Evolutionary conservation across 1,284 basidiomycete species (phyloP), one percentile per base, ranked within the genome.

Genomic region (Apiotrichum siamense): DNA sequence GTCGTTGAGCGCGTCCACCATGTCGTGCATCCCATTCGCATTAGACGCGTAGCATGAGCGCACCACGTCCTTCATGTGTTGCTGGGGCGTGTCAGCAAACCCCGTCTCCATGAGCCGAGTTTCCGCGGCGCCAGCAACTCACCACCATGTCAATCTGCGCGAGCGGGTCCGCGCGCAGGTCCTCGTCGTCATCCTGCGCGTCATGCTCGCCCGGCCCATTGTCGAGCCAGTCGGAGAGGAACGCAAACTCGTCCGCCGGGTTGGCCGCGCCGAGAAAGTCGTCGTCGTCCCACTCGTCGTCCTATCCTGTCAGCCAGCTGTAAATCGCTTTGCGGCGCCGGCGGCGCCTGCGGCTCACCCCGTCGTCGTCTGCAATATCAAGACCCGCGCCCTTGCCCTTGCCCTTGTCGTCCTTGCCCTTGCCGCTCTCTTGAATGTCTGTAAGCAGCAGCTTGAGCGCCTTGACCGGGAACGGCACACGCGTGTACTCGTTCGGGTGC

Each of bases 211-310:
- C 77, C 47, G 85, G 83, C 54, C 87, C 86, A 51, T 82, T 81
- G 60, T 87, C 84, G 36, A 72, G 55, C 67, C 69, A 72, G 38
- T 66, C 70, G 26, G 75, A 77, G 13, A 78, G 58, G 58, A 73
- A 77, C 9, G 67, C 74, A 54, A 79, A 76, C 57, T 79, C 77
- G 41, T 62, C 69, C 6, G 52, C 61, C 18, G 71, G 70, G 11
- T 62, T 63, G 10, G 54, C 60, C 23, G 69, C 66, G 31, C 61
- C 66, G 25, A 78, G 72, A 45, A 66, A 76, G 72, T 77, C 88
- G 65, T 91, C 88, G 60, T 91, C 89, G 11, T 82, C 80, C 90
- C 91, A 94, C 26, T 88, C 87, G 36, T 89, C 88, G 59, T 90
- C 87, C 82, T 88, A 62, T 13, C 18, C 38, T 32, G 40, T 46